These are phyloP conservation scores for Chrysopogon serrulatus DNA, from an alignment of 176 grass and related monocot species.

Conservation along the genomic window DNA sequence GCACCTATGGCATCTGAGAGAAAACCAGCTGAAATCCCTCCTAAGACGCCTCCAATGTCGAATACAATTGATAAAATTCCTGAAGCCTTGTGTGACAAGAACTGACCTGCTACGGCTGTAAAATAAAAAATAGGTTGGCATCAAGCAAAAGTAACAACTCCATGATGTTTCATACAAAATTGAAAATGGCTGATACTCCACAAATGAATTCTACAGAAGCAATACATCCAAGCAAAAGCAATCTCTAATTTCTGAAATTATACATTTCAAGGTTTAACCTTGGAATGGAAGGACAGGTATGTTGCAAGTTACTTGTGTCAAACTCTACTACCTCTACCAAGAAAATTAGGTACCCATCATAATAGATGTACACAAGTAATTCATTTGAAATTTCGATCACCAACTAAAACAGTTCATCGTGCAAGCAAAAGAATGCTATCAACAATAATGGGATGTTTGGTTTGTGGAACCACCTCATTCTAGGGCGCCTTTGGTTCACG, in stretches of 20 bases:
- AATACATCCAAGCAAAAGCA: not conserved
- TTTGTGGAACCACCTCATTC: not conserved
- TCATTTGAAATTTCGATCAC: not conserved
- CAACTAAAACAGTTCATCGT: not conserved
- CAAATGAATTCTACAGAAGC: not conserved
- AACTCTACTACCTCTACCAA: not conserved
- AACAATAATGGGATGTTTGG: not conserved
- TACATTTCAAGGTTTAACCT: not conserved
- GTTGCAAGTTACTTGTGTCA: not conserved
- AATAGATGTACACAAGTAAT: not conserved
- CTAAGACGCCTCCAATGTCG: slow-evolving; percentile 84
- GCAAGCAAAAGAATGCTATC: not conserved
- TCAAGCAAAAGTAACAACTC: not conserved
- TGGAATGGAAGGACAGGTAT: not conserved
- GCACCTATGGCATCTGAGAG: slow-evolving; percentile 68
- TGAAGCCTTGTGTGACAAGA: slow-evolving; percentile 84
- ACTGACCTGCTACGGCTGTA: slow-evolving; percentile 74
- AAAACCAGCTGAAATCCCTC: slow-evolving; percentile 78
- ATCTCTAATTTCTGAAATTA: not conserved
- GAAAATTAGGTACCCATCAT: not conserved
- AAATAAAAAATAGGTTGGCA: not conserved
- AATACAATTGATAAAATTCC: slow-evolving; percentile 89
- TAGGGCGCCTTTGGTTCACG: too few relatives aligned
- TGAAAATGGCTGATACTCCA: not conserved
- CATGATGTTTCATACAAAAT: not conserved